Evolutionary conservation across 2,329 filamentous ascomycete genomes (phyloP), one percentile per base, ranked within the genome.

Genomic region (Fusarium begoniae): DNA sequence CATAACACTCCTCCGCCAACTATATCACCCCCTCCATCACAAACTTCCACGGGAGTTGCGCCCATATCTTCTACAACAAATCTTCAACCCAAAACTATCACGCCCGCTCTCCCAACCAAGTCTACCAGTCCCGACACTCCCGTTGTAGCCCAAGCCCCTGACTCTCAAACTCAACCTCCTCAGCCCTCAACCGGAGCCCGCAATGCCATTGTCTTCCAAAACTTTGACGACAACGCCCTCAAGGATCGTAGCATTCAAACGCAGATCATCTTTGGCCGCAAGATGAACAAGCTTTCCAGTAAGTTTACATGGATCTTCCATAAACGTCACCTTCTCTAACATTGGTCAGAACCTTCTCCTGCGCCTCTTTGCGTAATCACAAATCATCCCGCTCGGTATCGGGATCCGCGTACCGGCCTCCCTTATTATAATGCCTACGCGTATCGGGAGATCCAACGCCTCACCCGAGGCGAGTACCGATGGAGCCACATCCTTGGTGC

Each of bases 401-500:
- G 91, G 30, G 96, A 99, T 81, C 94, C 95, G 1, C 89, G 90
- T 75, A 98, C 96, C 0, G 93, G 94, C 0, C 87, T 98, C 22
- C 90, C 92, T 2, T 99, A 96, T 82, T 89, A 90, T 72, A 96
- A 96, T 80, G 86, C 90, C 48, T 89, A 92, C 71, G 95, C 95
- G 1, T 98, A 95, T 83, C 90, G 90, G 77, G 91, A 97, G 81
- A 92, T 98, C 51, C 92, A 94, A 78, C 90, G 92, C 63, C 87
- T 97, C 20, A 84, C 90, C 59, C 88, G 86, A 4, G 93, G 94
- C 48, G 91, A 94, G 50, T 95, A 95, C 81, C 90, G 90, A 66
- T 99, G 94, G 93, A 97, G 95, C 80, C 87, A 87, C 37, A 86
- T 96, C 75, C 83, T 97, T 37, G 95, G 94, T 11, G 93, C 92